Percentiles rank a stretch among this genome's conserved stretches.
Evolutionary conservation across 2,329 filamentous ascomycete genomes (phyloP).

Genomic region (Colletotrichum higginsianum): DNA sequence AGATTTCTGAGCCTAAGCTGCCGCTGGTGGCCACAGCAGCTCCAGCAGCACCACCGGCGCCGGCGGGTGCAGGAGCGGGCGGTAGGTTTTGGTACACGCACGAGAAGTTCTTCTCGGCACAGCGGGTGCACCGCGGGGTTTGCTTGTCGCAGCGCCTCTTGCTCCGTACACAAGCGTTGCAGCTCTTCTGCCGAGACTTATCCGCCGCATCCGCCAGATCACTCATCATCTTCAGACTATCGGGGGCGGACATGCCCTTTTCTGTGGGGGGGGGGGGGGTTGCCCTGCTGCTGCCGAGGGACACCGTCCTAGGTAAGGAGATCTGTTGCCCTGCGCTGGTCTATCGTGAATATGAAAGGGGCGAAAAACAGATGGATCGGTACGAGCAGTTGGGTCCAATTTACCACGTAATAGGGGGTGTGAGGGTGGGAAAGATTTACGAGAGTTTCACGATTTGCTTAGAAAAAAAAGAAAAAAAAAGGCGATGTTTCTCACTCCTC

Average conservation of each 20-base stretch:
- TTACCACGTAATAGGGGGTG: not conserved
- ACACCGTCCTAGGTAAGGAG: not conserved
- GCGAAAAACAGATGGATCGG: not conserved
- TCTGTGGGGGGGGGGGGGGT: no score
- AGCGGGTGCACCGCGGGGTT: constrained; percentile 59
- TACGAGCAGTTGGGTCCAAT: not conserved
- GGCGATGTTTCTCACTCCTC: not conserved
- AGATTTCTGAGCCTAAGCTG: not conserved
- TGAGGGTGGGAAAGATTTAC: constrained; percentile 1
- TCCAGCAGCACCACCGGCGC: not conserved
- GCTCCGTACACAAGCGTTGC: constrained; percentile 63
- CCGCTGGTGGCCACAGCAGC: not conserved
- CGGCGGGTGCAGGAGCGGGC: constrained; percentile 29
- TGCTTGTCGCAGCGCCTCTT: constrained; percentile 65
- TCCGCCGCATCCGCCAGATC: constrained; percentile 44
- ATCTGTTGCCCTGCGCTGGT: not conserved
- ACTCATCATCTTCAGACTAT: not conserved
- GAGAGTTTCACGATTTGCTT: not conserved
- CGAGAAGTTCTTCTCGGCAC: constrained; percentile 57
- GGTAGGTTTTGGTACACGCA: constrained; percentile 60
- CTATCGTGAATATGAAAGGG: not conserved
- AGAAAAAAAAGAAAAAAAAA: not conserved
- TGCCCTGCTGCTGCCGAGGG: not conserved
- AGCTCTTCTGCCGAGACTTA: constrained; percentile 66
- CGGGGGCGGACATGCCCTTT: constrained; percentile 17